Evolutionary conservation across 257 asterid genomes (phyloP).

Genomic region (Catharanthus roseus): DNA sequence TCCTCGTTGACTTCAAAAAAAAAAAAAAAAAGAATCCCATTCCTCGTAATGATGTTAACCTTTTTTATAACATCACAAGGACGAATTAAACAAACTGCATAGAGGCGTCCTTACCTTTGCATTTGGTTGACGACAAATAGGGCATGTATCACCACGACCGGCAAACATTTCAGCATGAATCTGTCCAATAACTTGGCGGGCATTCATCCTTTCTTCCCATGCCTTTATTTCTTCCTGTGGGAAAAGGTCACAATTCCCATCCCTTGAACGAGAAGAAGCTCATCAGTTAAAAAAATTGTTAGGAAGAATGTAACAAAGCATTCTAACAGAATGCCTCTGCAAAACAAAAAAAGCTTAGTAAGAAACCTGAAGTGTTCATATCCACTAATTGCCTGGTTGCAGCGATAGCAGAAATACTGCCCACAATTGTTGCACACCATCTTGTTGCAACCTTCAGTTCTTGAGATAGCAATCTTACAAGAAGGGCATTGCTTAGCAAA

Average conservation of each 20-base stretch:
- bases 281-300: slow-evolving; percentile 6
- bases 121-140: slow-evolving; percentile 61
- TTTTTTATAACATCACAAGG: background rate
- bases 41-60: background rate
- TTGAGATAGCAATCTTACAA: slow-evolving; percentile 82
- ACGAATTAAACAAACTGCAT: background rate
- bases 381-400: slow-evolving; percentile 61
- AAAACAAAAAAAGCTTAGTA: background rate
- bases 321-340: background rate
- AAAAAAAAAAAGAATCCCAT: no score
- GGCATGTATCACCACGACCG: slow-evolving; percentile 51
- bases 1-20: no score
- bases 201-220: slow-evolving; percentile 68
- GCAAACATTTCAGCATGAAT: slow-evolving; percentile 42
- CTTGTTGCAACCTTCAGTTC: slow-evolving; percentile 92
- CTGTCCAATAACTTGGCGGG: slow-evolving; percentile 47
- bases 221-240: slow-evolving; percentile 52
- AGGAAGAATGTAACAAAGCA: slow-evolving; percentile 2
- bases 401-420: slow-evolving; percentile 66
- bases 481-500: slow-evolving; percentile 83
- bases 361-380: slow-evolving; percentile 84
- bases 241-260: slow-evolving; percentile 61
- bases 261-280: slow-evolving; percentile 37
- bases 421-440: slow-evolving; percentile 78
- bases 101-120: slow-evolving; percentile 46